Conservation (phyloP, 768 basidiomycete species). For the Tylopilus rubrobrunneus region DNA sequence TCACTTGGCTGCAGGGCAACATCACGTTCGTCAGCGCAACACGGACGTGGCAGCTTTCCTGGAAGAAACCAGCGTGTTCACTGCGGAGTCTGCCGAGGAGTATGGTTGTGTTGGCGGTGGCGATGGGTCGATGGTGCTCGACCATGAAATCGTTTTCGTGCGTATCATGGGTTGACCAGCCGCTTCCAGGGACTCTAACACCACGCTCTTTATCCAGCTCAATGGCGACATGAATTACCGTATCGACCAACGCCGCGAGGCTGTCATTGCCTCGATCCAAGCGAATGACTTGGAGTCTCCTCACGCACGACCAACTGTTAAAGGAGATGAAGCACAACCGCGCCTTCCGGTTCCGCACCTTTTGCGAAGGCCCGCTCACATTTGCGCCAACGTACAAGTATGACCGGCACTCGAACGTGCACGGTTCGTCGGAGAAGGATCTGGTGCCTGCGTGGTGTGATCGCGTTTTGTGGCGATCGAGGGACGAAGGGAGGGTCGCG, state of each 20-base stretch:
- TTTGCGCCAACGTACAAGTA: conserved; percentile 97
- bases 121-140: conserved; percentile 87
- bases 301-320: conserved; percentile 80
- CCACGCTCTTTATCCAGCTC: conserved; percentile 40
- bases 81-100: conserved; percentile 46
- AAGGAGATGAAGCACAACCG: conserved; percentile 88
- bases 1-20: conserved; percentile 95
- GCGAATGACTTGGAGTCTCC: conserved; percentile 56
- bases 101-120: conserved; percentile 84
- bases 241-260: conserved; percentile 87
- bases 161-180: not conserved
- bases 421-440: conserved; percentile 85
- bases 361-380: conserved; percentile 75
- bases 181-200: not conserved
- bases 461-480: conserved; percentile 76
- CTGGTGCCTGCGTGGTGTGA: conserved; percentile 97
- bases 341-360: conserved; percentile 80
- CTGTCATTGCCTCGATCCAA: conserved; percentile 68
- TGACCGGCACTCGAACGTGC: conserved; percentile 70
- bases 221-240: conserved; percentile 98
- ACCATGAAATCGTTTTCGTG: conserved; percentile 93
- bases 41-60: conserved; percentile 84
- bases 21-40: conserved; percentile 76
- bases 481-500: conserved; percentile 52
- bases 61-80: conserved; percentile 74